These are phyloP conservation scores for Dactylellina drechsleri DNA, from an alignment of 2,329 filamentous ascomycete species.

Conservation along the genomic window DNA sequence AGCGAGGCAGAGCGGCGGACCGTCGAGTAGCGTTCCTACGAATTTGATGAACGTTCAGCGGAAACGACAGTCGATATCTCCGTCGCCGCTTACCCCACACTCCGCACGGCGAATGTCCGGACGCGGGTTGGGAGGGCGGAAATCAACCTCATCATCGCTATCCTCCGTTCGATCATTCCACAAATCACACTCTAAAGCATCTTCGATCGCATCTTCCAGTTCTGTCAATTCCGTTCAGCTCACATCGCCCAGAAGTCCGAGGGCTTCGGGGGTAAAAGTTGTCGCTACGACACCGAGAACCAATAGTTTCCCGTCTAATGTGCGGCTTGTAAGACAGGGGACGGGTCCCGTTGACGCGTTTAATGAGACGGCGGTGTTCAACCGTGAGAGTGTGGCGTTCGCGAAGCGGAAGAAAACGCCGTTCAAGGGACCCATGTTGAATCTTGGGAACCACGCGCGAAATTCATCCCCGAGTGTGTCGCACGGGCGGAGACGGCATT, in stretches of 20 bases:
- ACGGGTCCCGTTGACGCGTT: slow-evolving; percentile 58
- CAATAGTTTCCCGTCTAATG: slow-evolving; percentile 80
- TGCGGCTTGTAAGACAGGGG: slow-evolving; percentile 77
- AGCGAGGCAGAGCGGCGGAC: slow-evolving; percentile 24
- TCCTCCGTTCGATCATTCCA: slow-evolving; percentile 93
- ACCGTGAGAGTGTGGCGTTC: slow-evolving; percentile 73
- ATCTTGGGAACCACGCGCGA: slow-evolving; percentile 64
- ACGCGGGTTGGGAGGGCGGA: slow-evolving; percentile 82
- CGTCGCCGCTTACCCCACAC: slow-evolving; percentile 85
- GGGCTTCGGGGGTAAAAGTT: slow-evolving; percentile 93
- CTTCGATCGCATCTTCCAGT: slow-evolving; percentile 80
- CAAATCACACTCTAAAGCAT: slow-evolving; percentile 91
- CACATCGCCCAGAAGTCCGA: slow-evolving; percentile 76
- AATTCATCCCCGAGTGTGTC: slow-evolving; percentile 70
- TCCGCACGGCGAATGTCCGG: slow-evolving; percentile 86
- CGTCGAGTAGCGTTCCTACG: slow-evolving; percentile 27
- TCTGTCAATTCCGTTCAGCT: slow-evolving; percentile 74
- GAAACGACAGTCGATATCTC: slow-evolving; percentile 83
- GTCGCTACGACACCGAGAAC: slow-evolving; percentile 83
- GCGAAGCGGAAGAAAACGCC: slow-evolving; percentile 82
- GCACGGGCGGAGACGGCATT: slow-evolving; percentile 66
- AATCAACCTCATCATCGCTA: slow-evolving; percentile 94
- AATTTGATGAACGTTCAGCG: slow-evolving; percentile 60
- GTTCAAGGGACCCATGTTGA: slow-evolving; percentile 81
- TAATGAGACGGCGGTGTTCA: slow-evolving; percentile 64